Evolutionary conservation across 106 monocot genomes (phyloP), one percentile per base, ranked within the genome.

Genomic region (Chionographis japonica): DNA sequence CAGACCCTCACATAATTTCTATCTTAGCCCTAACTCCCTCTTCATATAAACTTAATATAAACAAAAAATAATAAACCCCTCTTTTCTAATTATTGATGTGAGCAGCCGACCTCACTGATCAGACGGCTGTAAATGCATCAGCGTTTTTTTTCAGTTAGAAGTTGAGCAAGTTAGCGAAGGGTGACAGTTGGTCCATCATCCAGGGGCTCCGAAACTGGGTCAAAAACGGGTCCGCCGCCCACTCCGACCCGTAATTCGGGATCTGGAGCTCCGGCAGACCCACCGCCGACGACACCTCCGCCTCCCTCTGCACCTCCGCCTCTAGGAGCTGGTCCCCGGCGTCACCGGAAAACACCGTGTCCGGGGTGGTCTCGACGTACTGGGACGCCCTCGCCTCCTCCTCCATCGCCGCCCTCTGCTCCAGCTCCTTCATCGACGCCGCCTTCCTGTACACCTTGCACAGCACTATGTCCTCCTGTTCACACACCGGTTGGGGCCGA

Each of bases 401-500:
- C 53, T 75, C 79, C 77, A 74, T 73, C 19, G 82, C 77, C 20
- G 81, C 85, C 19, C 83, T 62, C 8, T 83, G 76, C 75, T 90
- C 89, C 17, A 90, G 77, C 75, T 78, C 89, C 69, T 86, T 90
- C 65, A 86, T 18, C 38, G 89, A 73, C 18, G 78, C 81, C 7
- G 89, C 89, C 71, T 89, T 89, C 6, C 79, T 58, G 57, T 89
- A 85, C 5, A 89, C 62, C 74, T 89, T 89, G 74, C 89, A 89
- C 59, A 89, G 20, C 27, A 89, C 89, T 50, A 85, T 80, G 79
- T 82, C 85, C 46, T 78, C 81, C 79, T 85, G 80, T 56, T 58
- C 8, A 40, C 8, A n/a, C 49, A 17, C 68, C 52, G 19, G 20
- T 46, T 46, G 46, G 5, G 27, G 27, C 0, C 1, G 27, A 27